Evolutionary conservation across 345 rosid genomes (phyloP).

Genomic region (Punica granatum): DNA sequence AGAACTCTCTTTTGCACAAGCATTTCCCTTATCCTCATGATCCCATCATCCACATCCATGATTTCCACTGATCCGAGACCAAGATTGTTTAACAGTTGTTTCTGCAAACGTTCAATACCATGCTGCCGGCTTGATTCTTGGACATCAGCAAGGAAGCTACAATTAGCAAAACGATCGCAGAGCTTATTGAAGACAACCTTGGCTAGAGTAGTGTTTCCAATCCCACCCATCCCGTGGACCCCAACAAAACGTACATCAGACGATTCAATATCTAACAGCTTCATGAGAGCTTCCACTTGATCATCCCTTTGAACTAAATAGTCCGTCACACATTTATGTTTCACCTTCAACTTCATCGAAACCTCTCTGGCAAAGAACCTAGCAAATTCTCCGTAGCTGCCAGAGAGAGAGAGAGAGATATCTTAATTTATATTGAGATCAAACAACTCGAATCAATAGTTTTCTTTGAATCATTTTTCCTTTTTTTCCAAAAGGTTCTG

Average conservation of each 20-base stretch:
- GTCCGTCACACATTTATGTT: neutral
- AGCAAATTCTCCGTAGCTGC: neutral
- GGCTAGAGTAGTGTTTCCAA: neutral
- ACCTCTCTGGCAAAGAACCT: neutral
- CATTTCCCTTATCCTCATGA: neutral
- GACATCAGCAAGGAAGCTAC: neutral
- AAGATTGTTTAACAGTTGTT: neutral
- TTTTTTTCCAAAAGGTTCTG: no score
- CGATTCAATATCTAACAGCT: neutral
- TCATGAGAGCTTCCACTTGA: neutral
- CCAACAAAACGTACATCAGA: conserved; percentile 2
- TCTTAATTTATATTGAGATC: no score
- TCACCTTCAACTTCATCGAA: neutral
- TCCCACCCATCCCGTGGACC: conserved; percentile 1
- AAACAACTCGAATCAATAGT: no score
- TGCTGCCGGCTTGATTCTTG: neutral
- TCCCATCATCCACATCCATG: neutral
- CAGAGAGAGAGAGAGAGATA: no score
- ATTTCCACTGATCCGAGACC: neutral
- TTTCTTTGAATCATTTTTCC: no score
- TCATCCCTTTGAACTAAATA: neutral
- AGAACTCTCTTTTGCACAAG: neutral
- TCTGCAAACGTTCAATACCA: neutral
- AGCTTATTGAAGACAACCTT: neutral
- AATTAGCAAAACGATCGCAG: neutral